Evolutionary conservation across 805 yeast genomes (phyloP), one percentile per base, ranked within the genome.

Genomic region (Schizosaccharomyces octosporus): DNA sequence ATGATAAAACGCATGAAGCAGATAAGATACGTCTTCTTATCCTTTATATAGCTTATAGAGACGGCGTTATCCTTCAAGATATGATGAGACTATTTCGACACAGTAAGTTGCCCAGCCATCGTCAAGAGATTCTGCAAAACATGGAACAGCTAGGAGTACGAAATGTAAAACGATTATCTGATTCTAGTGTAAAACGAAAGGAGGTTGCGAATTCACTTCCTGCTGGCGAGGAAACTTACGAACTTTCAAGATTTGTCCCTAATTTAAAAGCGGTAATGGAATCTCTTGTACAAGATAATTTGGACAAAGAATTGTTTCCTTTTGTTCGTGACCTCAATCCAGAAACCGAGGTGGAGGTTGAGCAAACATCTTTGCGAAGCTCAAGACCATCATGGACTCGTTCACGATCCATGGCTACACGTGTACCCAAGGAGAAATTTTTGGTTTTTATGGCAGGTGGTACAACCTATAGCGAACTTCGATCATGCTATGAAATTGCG

Each of bases 391-490:
- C 60, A 9, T 57, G 60, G 60, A 41, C 60, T 24, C 43, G 60
- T 5, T 24, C 60, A 5, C 60, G 60, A 65, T 48, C 72, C 69
- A 58, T 21, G 13, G 55, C 27, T 4, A 15, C 31, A n/a, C 42
- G 9, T 45, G 36, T 3, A 55, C 64, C 13, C 73, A 72, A 2
- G 74, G 75, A 65, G 95, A 87, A 68, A 75, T 93, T 89, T 6
- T 79, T 89, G 65, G 79, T 88, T 62, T 93, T 81, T 68, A 78
- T 87, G 32, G 84, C 95, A 1, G 99, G 99, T 27, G 98, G 97
- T 7, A 72, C 85, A 24, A 87, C 97, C 0, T 80, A 83, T 65
- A 79, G 89, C 1, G 99, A 93, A 70, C 73, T 84, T 36, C 78
- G 90, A 64, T 78, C 86, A 13, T 81, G 83, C 3, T 83, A 85